phyloP scores from a whole-genome alignment of 140 eudicot genomes.

The Oenanthe javanica region DNA sequence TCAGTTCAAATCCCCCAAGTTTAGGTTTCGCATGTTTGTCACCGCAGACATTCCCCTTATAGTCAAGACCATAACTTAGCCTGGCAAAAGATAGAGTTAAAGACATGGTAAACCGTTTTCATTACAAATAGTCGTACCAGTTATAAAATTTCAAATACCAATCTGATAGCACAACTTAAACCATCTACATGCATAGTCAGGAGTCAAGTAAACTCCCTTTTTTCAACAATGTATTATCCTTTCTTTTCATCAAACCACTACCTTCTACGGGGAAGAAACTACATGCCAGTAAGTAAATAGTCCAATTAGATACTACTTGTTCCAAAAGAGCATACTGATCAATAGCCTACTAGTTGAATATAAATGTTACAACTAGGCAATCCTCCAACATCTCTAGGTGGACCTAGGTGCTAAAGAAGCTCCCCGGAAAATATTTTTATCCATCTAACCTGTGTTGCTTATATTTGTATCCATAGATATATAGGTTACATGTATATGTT shows the following conservation, averaged over 20 bases:
- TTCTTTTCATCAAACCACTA: neutral
- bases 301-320: neutral
- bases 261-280: neutral
- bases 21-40: slow-evolving; percentile 64
- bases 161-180: neutral
- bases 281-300: no score
- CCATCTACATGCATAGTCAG: neutral
- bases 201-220: neutral
- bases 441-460: neutral
- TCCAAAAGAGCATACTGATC: neutral
- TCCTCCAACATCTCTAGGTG: neutral
- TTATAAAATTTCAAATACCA: slow-evolving; percentile 3
- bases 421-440: neutral
- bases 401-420: neutral
- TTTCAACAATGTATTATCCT: neutral
- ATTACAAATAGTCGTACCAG: neutral
- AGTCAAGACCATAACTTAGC: slow-evolving; percentile 85
- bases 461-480: neutral
- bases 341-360: neutral
- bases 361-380: neutral
- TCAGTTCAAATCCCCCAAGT: slow-evolving; percentile 69
- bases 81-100: slow-evolving; percentile 23
- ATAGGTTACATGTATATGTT: neutral
- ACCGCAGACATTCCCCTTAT: slow-evolving; percentile 94
- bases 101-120: neutral